A percentile compares a stretch with the other conserved stretches of the same genome.
These are phyloP conservation scores for Sideroxylon spinosum DNA, from an alignment of 179 eudicot species.

Conservation along the genomic window DNA sequence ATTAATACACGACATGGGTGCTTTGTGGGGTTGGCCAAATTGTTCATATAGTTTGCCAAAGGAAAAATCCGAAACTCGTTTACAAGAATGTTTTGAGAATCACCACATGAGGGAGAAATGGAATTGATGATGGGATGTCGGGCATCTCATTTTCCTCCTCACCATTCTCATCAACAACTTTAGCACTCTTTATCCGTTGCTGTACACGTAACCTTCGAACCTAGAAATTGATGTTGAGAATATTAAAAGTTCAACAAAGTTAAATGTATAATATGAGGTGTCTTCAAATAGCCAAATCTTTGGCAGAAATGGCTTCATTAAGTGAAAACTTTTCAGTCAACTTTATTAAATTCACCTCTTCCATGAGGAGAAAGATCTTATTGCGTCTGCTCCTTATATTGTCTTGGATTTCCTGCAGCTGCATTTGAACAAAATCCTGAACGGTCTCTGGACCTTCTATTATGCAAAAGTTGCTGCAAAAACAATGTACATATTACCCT, in stretches of 20 bases:
- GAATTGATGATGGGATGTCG: slow-evolving; percentile 78
- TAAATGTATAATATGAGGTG: neutral
- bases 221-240: slow-evolving; percentile 26
- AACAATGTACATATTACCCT: neutral
- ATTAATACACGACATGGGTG: neutral
- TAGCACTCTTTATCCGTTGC: slow-evolving; percentile 58
- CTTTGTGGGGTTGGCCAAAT: neutral
- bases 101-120: slow-evolving; percentile 88
- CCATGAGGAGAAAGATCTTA: slow-evolving; percentile 96
- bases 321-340: neutral
- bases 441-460: slow-evolving; percentile 97
- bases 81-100: slow-evolving; percentile 14
- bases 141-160: slow-evolving; percentile 79
- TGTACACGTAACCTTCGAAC: slow-evolving; percentile 85
- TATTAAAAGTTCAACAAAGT: neutral
- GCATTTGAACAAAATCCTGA: slow-evolving; percentile 81
- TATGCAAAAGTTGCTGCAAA: slow-evolving; percentile 72
- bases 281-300: neutral
- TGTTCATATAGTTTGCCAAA: neutral
- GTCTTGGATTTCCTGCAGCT: slow-evolving; percentile 70
- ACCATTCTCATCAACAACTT: slow-evolving; percentile 43
- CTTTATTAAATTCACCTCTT: slow-evolving; percentile 53
- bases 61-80: slow-evolving; percentile 4
- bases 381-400: slow-evolving; percentile 85
- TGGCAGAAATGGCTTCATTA: neutral